Percentiles rank a stretch among this genome's conserved stretches.
Conservation (phyloP, 1,284 basidiomycete genomes). For the Tremellales sp. region DNA sequence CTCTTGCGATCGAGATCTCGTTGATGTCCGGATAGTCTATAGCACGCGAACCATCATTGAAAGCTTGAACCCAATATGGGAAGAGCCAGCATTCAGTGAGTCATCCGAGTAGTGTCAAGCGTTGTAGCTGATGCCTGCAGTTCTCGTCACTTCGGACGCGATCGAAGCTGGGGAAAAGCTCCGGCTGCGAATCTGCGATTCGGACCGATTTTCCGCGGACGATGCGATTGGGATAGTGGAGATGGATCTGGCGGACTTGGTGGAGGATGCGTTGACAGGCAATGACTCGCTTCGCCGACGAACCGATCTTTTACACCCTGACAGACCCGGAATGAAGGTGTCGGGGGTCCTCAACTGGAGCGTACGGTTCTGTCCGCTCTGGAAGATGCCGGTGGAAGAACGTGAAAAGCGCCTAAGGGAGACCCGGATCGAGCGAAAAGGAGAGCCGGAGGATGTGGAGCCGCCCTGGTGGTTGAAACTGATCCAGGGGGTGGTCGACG, state of each 20-base stretch:
- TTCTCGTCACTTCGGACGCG: conserved; percentile 39
- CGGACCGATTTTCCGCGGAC: conserved; percentile 50
- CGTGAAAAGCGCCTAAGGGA: conserved; percentile 16
- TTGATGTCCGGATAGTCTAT: conserved; percentile 26
- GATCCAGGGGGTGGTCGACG: conserved; percentile 13
- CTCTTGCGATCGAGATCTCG: not conserved
- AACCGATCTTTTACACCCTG: conserved; percentile 28
- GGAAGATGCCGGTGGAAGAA: conserved; percentile 38
- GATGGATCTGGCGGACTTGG: conserved; percentile 45
- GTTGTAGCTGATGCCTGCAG: conserved; percentile 14
- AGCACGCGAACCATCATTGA: conserved; percentile 45
- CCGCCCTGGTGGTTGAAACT: conserved; percentile 36
- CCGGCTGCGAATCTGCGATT: conserved; percentile 44
- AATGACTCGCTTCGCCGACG: conserved; percentile 26
- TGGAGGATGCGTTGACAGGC: conserved; percentile 29
- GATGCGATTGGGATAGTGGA: conserved; percentile 50
- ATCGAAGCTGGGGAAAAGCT: conserved; percentile 46
- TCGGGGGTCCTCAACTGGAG: conserved; percentile 42
- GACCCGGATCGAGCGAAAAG: conserved; percentile 8
- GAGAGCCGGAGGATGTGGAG: conserved; percentile 15
- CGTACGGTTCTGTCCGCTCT: conserved; percentile 43
- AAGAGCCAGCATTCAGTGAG: conserved; percentile 45
- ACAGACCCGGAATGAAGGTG: conserved; percentile 34
- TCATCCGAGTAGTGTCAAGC: not conserved
- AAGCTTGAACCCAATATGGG: conserved; percentile 43